Evolutionary conservation across 2,329 filamentous ascomycete species (phyloP), one percentile per base, ranked within the genome.

Genomic region (Diaporthe velutina): DNA sequence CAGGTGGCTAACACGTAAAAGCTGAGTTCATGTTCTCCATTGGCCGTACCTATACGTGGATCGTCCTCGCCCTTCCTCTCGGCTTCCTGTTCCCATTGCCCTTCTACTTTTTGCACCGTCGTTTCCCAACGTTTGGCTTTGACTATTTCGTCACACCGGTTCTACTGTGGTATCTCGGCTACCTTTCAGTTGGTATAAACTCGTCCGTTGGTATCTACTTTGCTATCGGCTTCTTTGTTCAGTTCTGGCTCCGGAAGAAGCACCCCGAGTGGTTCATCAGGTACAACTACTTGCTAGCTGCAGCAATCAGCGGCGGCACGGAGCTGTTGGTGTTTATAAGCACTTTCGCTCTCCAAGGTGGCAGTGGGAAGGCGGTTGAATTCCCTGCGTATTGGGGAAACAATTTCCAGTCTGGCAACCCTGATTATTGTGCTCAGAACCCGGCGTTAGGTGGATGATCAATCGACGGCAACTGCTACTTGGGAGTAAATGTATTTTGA

Each of bases 21-120:
- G n/a, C n/a, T 28, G n/a, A 83, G 54, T 78, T 85, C n/a, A 81
- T 88, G 76, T 88, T 86, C 78, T 82, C 80, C 58, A 75, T 84
- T 35, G 83, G 82, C 19, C 79, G 79, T 0, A 80, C 79, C 22
- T 86, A 86, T 75, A 78, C 82, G 64, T 82, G 80, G 77, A 81
- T 87, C 0, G 84, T 85, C 0, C 77, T 87, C 13, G 79, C 82
- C 12, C 82, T 85, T 64, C 79, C 86, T 0, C 66, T 88, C 30
- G 87, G 87, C 42, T 84, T 87, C 74, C 48, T 83, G 17, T 80
- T 84, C 3, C 86, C 87, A 0, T 6, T 88, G 0, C 85, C 86
- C 0, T 83, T 86, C 72, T 87, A 81, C 74, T 71, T 86, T 50
- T 73, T 78, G 54, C 78, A 81, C 77, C 77, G 79, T 54, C 77